Conservation (phyloP, 768 basidiomycete species). For the Kwoniella europaea region DNA sequence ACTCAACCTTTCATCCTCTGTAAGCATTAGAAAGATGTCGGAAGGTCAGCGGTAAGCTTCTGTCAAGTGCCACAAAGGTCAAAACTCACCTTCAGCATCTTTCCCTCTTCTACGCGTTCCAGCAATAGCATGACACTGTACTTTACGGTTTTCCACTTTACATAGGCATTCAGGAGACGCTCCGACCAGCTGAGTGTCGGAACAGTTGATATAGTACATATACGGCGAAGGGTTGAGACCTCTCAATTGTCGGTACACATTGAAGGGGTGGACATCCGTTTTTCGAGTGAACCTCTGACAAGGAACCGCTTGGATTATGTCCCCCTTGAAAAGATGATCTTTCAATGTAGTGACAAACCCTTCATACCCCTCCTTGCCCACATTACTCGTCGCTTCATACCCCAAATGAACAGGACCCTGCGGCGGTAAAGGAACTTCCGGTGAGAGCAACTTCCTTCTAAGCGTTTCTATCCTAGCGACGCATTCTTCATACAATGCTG, state of each 20-base stretch:
- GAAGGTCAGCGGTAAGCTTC: constrained; percentile 5
- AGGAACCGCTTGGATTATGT: constrained; percentile 98
- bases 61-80: not conserved
- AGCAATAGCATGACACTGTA: constrained; percentile 97
- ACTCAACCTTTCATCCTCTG: constrained; percentile 86
- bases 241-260: constrained; percentile 89
- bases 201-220: constrained; percentile 97
- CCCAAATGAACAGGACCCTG: constrained; percentile 59
- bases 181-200: constrained; percentile 91
- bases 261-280: constrained; percentile 92
- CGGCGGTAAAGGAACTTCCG: constrained; percentile 63
- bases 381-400: constrained; percentile 77
- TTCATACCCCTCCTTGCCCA: constrained; percentile 91
- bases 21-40: not conserved
- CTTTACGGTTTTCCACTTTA: constrained; percentile 88
- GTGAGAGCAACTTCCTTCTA: constrained; percentile 74
- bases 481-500: constrained; percentile 86
- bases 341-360: constrained; percentile 87
- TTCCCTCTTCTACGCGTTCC: constrained; percentile 89
- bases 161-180: constrained; percentile 97
- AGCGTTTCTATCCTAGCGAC: constrained; percentile 78
- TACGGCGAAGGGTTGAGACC: constrained; percentile 97
- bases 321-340: constrained; percentile 90
- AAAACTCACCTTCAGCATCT: constrained; percentile 74
- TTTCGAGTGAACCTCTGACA: constrained; percentile 86